phyloP scores from a whole-genome alignment of 2,329 filamentous ascomycete genomes.

The Whalleya microplaca region DNA sequence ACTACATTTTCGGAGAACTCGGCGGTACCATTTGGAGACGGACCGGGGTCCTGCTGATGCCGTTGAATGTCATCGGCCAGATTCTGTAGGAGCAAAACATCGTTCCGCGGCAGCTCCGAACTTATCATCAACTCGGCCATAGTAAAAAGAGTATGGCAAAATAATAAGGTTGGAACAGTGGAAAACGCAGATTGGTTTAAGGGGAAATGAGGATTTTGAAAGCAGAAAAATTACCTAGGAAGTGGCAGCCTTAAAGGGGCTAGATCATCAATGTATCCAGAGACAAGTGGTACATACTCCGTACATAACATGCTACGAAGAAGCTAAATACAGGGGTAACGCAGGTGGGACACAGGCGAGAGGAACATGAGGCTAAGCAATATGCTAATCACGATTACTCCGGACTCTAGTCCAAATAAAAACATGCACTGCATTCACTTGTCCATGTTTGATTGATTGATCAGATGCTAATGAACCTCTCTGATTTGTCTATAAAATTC shows the following conservation, averaged over 20 bases:
- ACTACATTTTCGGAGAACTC: conserved; percentile 1
- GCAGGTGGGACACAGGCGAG: background rate
- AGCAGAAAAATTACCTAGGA: background rate
- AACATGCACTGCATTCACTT: background rate
- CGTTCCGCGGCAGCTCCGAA: conserved; percentile 45
- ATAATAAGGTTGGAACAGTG: background rate
- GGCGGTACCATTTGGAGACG: conserved; percentile 11
- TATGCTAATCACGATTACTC: too few relatives aligned
- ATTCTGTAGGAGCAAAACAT: conserved; percentile 45
- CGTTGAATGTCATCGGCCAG: conserved; percentile 44
- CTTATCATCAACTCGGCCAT: conserved; percentile 31
- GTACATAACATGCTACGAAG: background rate
- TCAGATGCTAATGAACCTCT: too few relatives aligned
- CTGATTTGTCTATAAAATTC: too few relatives aligned
- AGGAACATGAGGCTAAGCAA: too few relatives aligned
- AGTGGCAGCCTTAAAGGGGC: background rate
- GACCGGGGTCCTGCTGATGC: conserved; percentile 18
- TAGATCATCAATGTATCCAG: too few relatives aligned
- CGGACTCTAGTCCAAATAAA: background rate
- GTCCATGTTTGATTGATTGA: background rate
- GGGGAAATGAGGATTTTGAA: background rate
- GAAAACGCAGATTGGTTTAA: background rate
- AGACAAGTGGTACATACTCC: too few relatives aligned
- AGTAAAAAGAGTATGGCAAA: background rate
- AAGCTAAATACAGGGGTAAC: background rate